Evolutionary conservation across 441 rosid species (phyloP).

Genomic region (Pelargonium myrrhifolium): DNA sequence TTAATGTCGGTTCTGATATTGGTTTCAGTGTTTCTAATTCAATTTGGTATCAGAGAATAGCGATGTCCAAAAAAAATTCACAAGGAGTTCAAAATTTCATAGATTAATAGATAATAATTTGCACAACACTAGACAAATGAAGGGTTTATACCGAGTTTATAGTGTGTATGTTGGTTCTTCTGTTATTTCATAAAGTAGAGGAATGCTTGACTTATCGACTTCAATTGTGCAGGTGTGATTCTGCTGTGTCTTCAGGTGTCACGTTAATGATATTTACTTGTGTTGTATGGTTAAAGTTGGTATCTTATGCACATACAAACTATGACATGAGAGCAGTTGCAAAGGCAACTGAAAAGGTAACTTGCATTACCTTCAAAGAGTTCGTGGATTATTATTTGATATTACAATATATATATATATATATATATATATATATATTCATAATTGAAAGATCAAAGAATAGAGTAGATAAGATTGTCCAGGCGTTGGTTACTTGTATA

Average conservation of each 20-base stretch:
- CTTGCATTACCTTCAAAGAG: conserved; percentile 1
- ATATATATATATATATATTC: neutral
- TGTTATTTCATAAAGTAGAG: neutral
- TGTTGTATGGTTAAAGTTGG: conserved; percentile 86
- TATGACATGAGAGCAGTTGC: conserved; percentile 64
- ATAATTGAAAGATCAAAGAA: neutral
- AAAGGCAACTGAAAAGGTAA: conserved; percentile 61
- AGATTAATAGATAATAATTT: neutral
- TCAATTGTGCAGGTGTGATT: conserved; percentile 61
- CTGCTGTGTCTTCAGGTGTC: conserved; percentile 68
- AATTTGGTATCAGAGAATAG: conserved; percentile 1
- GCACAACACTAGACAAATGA: neutral
- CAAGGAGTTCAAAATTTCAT: neutral
- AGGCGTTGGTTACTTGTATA: no score
- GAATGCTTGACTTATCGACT: neutral
- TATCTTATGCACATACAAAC: conserved; percentile 87
- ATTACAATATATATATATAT: no score
- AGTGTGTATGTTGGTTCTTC: neutral
- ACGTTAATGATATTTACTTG: conserved; percentile 76
- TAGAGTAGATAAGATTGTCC: neutral
- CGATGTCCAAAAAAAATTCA: neutral
- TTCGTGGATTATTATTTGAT: neutral
- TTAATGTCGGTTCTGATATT: neutral
- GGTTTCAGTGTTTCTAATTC: neutral
- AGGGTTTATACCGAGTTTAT: neutral